A percentile compares a stretch with the other conserved stretches of the same genome.
phyloP scores from a whole-genome alignment of 768 basidiomycete species.

The Leccinellum rugosiceps region DNA sequence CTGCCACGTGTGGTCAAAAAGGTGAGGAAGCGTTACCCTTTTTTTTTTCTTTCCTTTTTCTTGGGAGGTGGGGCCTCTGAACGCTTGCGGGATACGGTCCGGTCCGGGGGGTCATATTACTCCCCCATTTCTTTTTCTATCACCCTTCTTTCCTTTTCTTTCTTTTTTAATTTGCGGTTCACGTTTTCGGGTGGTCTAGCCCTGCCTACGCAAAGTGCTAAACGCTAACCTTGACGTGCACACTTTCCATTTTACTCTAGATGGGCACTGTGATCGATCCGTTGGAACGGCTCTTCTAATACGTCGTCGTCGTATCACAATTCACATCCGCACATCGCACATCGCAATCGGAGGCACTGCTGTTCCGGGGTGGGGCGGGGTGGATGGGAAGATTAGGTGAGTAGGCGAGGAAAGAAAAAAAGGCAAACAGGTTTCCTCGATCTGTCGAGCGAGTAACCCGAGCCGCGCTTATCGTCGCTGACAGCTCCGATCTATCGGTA shows the following conservation, averaged over 20 bases:
- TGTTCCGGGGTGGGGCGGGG: neutral
- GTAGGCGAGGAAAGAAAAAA: neutral
- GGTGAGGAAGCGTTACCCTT: slow-evolving; percentile 35
- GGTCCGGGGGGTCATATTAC: neutral
- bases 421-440: neutral
- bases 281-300: slow-evolving; percentile 49
- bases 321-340: neutral
- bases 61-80: neutral
- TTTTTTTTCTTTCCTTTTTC: neutral
- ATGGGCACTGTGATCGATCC: slow-evolving; percentile 72
- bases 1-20: slow-evolving; percentile 86
- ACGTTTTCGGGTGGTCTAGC: neutral
- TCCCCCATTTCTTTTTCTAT: neutral
- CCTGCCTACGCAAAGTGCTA: neutral
- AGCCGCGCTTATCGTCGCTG: neutral
- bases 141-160: neutral
- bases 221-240: neutral
- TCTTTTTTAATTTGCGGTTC: neutral
- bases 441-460: neutral
- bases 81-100: neutral
- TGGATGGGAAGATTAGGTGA: neutral
- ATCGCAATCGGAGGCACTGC: neutral
- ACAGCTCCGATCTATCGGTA: neutral
- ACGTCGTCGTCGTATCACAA: neutral
- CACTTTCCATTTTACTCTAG: slow-evolving; percentile 32